phyloP scores from a whole-genome alignment of 2,329 filamentous ascomycete species.

The Cladosporium sp. region DNA sequence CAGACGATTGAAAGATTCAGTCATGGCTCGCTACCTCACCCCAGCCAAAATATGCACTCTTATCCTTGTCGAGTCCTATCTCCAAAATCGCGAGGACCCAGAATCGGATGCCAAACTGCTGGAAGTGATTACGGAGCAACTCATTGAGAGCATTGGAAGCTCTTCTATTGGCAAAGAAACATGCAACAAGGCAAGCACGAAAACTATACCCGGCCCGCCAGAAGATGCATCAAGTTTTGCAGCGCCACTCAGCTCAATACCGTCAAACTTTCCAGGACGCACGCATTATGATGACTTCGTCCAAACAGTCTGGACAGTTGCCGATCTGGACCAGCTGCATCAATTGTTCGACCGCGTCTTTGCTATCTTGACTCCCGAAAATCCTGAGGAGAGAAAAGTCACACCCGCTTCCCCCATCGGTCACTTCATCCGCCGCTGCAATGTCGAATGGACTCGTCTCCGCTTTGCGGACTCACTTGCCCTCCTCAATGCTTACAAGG shows the following conservation, averaged over 20 bases:
- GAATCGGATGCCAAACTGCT: conserved; percentile 47
- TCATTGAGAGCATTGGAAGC: neutral
- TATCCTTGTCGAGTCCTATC: conserved; percentile 74
- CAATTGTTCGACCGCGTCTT: conserved; percentile 55
- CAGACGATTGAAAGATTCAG: neutral
- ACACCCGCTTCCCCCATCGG: conserved; percentile 70
- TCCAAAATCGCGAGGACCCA: conserved; percentile 4
- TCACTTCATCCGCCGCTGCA: conserved; percentile 68
- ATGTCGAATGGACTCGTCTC: conserved; percentile 73
- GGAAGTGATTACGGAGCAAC: conserved; percentile 61
- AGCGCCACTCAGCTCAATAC: conserved; percentile 6
- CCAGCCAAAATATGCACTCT: conserved; percentile 82
- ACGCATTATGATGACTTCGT: conserved; percentile 87
- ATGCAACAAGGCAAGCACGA: conserved; percentile 35
- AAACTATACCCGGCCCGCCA: conserved; percentile 38
- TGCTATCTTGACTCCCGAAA: conserved; percentile 31
- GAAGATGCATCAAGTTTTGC: conserved; percentile 40
- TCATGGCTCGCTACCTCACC: conserved; percentile 79
- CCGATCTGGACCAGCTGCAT: conserved; percentile 76
- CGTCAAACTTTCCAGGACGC: conserved; percentile 59
- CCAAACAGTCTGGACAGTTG: conserved; percentile 73
- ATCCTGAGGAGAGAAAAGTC: conserved; percentile 48
- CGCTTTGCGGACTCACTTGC: conserved; percentile 73
- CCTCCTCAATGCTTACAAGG: conserved; percentile 78
- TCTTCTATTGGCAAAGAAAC: neutral